These are phyloP conservation scores for Suhomyces xylopsoci DNA, from an alignment of 805 yeast species.

Conservation along the genomic window DNA sequence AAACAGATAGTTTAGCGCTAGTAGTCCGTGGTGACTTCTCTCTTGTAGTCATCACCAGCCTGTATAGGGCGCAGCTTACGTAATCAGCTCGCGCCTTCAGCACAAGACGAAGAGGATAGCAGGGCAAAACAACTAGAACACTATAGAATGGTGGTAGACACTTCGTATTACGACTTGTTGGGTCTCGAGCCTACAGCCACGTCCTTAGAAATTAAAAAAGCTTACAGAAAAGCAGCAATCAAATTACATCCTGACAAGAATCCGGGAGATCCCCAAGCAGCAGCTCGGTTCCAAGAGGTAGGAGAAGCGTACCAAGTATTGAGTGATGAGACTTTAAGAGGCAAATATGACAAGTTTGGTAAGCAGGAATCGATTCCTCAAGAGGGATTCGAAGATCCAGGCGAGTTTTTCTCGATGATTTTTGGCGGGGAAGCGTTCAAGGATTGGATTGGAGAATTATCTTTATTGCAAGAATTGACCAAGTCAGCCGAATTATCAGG, in stretches of 20 bases:
- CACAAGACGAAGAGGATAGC: neutral
- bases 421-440: constrained; percentile 90
- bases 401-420: constrained; percentile 65
- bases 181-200: constrained; percentile 35
- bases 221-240: constrained; percentile 45
- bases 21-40: no score
- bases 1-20: no score
- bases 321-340: constrained; percentile 59
- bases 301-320: constrained; percentile 78
- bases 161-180: constrained; percentile 41
- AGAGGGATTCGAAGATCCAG: constrained; percentile 66
- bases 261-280: constrained; percentile 45
- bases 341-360: constrained; percentile 72
- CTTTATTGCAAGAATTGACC: constrained; percentile 43
- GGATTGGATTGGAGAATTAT: constrained; percentile 47
- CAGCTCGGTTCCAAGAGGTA: constrained; percentile 44
- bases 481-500: constrained; percentile 44
- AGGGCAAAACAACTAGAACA: neutral
- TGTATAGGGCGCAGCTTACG: neutral
- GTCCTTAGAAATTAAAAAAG: constrained; percentile 42
- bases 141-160: constrained; percentile 41
- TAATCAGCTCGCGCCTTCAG: neutral
- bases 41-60: neutral
- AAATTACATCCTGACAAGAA: constrained; percentile 44
- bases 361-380: constrained; percentile 67